Percentiles rank a stretch among this genome's conserved stretches.
These are phyloP conservation scores for Stephania yunnanensis DNA, from an alignment of 164 flowering plant species.

Conservation along the genomic window DNA sequence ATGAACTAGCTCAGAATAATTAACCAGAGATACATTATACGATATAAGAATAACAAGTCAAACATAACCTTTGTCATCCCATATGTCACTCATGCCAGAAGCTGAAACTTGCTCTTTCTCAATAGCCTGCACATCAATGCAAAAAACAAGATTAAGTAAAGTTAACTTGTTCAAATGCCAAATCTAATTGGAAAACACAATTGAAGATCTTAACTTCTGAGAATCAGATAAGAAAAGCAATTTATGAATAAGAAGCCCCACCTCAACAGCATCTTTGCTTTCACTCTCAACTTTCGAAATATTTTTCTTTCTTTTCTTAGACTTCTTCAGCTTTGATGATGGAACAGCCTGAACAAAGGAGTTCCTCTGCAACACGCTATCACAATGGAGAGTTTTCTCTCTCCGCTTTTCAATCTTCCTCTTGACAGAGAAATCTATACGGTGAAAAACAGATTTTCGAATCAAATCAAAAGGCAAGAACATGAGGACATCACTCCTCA, in stretches of 20 bases:
- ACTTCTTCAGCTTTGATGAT: conserved; percentile 52
- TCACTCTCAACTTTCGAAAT: conserved; percentile 20
- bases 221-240: not conserved
- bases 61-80: conserved; percentile 55
- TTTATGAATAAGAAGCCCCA: conserved; percentile 12
- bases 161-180: not conserved
- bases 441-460: not conserved
- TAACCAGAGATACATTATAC: not conserved
- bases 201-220: not conserved
- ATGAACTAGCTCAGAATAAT: not conserved
- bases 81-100: conserved; percentile 46
- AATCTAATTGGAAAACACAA: not conserved
- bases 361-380: conserved; percentile 62
- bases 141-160: not conserved
- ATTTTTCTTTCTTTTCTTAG: conserved; percentile 39
- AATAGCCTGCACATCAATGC: not conserved
- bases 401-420: conserved; percentile 80
- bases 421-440: conserved; percentile 65
- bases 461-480: not conserved
- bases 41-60: not conserved
- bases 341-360: conserved; percentile 67
- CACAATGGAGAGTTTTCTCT: conserved; percentile 58
- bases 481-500: not conserved
- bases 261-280: conserved; percentile 35
- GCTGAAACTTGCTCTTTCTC: conserved; percentile 32